Conservation (phyloP, 331 rosid species). For the Saraca asoca region DNA sequence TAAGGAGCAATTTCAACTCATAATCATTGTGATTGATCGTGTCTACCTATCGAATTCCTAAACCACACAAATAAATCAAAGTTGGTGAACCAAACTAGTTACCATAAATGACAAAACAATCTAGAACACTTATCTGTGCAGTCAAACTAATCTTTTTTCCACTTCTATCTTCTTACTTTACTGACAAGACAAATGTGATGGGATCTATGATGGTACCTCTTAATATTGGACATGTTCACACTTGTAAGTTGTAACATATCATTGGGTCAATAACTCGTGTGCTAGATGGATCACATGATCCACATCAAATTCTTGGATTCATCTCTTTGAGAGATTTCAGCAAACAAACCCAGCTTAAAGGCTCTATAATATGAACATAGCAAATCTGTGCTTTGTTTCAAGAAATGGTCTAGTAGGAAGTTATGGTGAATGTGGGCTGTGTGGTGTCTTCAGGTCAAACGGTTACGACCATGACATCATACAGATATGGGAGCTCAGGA, state of each 20-base stretch:
- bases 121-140: constrained; percentile 1
- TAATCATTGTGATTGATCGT: constrained; percentile 33
- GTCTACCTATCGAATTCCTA: constrained; percentile 35
- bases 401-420: constrained; percentile 45
- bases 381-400: not conserved
- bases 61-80: constrained; percentile 23
- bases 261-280: too few species aligned
- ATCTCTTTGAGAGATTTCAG: not conserved
- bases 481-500: constrained; percentile 40
- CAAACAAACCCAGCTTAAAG: not conserved
- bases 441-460: constrained; percentile 53
- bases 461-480: constrained; percentile 73
- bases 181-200: not conserved
- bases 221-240: not conserved
- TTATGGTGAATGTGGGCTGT: constrained; percentile 48
- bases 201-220: not conserved
- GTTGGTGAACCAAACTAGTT: constrained; percentile 41
- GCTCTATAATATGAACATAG: too few species aligned
- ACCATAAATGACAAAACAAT: constrained; percentile 4
- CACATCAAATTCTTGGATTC: not conserved
- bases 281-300: too few species aligned
- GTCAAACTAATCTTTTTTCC: constrained; percentile 1
- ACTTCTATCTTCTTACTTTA: too few species aligned
- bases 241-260: too few species aligned
- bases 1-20: not conserved